Percentiles rank a stretch among this genome's conserved stretches.
These are phyloP conservation scores for Wickerhamiella sergipiensis DNA, from an alignment of 805 yeast species.

Conservation along the genomic window DNA sequence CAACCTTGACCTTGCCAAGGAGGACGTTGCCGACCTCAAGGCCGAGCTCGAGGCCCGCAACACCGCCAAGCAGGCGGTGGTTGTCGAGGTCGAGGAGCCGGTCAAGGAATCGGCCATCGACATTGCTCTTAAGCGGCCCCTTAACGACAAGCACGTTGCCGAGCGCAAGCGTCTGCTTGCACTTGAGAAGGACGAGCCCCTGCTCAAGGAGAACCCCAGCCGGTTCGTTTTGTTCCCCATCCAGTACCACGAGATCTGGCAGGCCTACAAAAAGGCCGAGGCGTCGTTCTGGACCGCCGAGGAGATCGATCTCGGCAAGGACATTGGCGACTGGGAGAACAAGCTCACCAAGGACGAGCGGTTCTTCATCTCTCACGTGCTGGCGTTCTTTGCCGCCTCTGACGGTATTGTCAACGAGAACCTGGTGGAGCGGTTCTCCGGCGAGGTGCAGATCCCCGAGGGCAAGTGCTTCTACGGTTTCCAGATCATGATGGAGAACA, in stretches of 20 bases:
- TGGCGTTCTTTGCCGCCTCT: constrained; percentile 97
- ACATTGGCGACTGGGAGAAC: constrained; percentile 83
- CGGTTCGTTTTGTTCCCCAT: constrained; percentile 93
- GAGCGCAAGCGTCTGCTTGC: constrained; percentile 41
- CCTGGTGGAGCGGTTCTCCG: constrained; percentile 91
- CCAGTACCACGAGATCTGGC: constrained; percentile 96
- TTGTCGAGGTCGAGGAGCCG: constrained; percentile 12
- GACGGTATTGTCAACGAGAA: constrained; percentile 98
- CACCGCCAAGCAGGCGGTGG: constrained; percentile 17
- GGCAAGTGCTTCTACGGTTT: constrained; percentile 98
- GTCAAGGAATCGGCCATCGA: constrained; percentile 7
- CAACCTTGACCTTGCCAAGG: constrained; percentile 33
- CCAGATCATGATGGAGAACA: constrained; percentile 99
- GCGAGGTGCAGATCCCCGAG: constrained; percentile 94
- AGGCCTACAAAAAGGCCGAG: constrained; percentile 96
- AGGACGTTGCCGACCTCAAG: constrained; percentile 17
- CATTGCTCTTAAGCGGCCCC: constrained; percentile 12
- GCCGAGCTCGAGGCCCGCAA: constrained; percentile 8
- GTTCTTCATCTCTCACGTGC: constrained; percentile 78
- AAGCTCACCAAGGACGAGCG: constrained; percentile 81
- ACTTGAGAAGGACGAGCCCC: constrained; percentile 77
- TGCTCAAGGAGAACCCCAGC: constrained; percentile 67
- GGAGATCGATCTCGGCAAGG: constrained; percentile 92
- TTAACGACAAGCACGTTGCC: constrained; percentile 13
- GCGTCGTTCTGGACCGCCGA: constrained; percentile 99